Base-by-base conservation (phyloP, 2,329 filamentous ascomycete species). In the Phaeoacremonium minimum region DNA sequence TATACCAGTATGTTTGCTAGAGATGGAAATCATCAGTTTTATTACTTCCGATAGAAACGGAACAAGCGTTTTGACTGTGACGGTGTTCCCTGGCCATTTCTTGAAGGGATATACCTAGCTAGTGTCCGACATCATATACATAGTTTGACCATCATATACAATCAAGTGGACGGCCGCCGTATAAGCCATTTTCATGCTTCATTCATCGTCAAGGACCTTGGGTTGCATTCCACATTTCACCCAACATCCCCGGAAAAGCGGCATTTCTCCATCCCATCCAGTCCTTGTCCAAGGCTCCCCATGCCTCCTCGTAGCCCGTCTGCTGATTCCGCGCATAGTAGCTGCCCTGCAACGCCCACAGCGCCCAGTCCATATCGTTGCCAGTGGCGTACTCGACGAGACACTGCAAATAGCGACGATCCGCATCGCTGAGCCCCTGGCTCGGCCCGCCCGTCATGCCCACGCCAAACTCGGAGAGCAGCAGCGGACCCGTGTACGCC, bases 401-500 rank as follows among this genome's bases (percentile, higher is more conserved):
- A 45, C 76, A 81, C 8, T 58, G 56, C 31, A 77, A 61, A 48
- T 78, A 80, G 1, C 49, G 51, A 35, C 60, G 49, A 31, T 75
- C 71, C 30, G 63, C 60, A 20, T 66, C 58, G 28, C 49, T 58
- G 13, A 73, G 49, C 1, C 69, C 70, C 20, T 60, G 51, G 36
- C 57, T 45, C 5, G 52, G 45, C 3, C 67, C 68, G 13, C 66
- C 67, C 15, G 53, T 52, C 57, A 68, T 67, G 38, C 64, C 67
- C 31, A 73, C 75, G 18, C 77, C 76, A 45, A 80, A 80, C 59
- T 80, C 77, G 37, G 70, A 73, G 30, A 81, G 52, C 33, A 77
- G 63, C n/a, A 80, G 55, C 4, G 76, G 75, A 3, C 67, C 73
- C 1, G 73, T 77, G 46, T 64, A 71, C 7, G 46, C 41, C 47